Base-by-base conservation (phyloP, 306 rosid genomes). In the Hylodesmum podocarpum region DNA sequence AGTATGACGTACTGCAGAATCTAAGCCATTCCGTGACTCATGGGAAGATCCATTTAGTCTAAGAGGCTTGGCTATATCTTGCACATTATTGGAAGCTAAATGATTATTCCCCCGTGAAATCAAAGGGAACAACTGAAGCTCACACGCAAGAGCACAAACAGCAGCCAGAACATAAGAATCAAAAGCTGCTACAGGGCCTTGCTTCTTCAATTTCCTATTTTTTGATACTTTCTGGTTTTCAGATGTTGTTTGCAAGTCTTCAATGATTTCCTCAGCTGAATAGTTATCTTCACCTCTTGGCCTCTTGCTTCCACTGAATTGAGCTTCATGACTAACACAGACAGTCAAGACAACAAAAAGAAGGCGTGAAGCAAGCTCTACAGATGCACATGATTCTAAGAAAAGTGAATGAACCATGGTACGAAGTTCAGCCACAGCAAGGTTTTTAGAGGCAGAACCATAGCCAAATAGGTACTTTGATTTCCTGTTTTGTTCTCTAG, bases 91-190 rank as follows among this genome's bases (percentile, higher is more conserved):
- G 43, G 89, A 82, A 51, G 14, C 82, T 41, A 82, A 82, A 70
- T 80, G 90, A 70, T 80, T 86, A 77, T 65, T 66, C 39, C 89
- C 93, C 75, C 86, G 75, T 21, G 96, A 78, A 50, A 89, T 14
- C 80, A 94, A 81, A 67, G 98, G 97, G 82, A 90, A 92, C 76
- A 94, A 78, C 84, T 92, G 98, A 80, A 94, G 96, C 85, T 94
- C 98, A 70, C 95, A 94, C 28, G 98, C 82, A 71, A 92, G 97
- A 66, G 98, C 98, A 86, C 98, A 94, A 78, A 94, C 90, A 37
- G 98, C 95, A 78, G 97, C 98, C 55, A 92, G 82, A 78, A 94
- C 98, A 70, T 94, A 94, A n/a, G 98, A 92, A 84, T 94, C 98
- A 81, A 94, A 94, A 13, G 98, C 96, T 27, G 97, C 94, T 27